Evolutionary conservation across 1,284 basidiomycete species (phyloP), one percentile per base, ranked within the genome.

Genomic region (Neolentinus lepideus): DNA sequence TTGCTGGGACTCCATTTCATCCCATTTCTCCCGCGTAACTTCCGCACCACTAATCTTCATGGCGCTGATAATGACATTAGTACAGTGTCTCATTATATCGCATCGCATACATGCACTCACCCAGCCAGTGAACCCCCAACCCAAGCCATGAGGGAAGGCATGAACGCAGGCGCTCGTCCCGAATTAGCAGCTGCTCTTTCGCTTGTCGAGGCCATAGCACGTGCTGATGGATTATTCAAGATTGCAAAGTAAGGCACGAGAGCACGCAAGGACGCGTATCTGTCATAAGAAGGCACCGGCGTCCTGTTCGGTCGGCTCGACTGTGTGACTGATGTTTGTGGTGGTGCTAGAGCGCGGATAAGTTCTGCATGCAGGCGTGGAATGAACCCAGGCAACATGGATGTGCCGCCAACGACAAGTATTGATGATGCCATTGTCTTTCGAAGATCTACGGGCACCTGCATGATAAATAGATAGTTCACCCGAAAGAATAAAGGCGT

Each of bases 71-170:
- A 25, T 50, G 48, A 54, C 43, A 56, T 56, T 47, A 38, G 16
- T 19, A 50, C 29, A 29, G 46, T 26, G 48, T 43, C 48, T 25
- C 21, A 52, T 46, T 11, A 29, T 25, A 55, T 43, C n/a, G n/a
- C n/a, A 54, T 51, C 54, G 54, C 24, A 50, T 8, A 74, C 85
- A 62, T 68, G 29, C 4, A 12, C 29, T 31, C 29, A 92, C 88
- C 94, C 95, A 2, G 93, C 91, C 14, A 98, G 70, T 33, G 91
- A 94, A 0, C 92, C 94, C 2, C 94, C 94, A n/a, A 98, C 84
- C 94, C 94, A 98, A 0, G 88, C 79, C 69, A 94, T 76, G 33
- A 84, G 76, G 1, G 84, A 83, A 1, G 93, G 87, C 4, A 85
- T 74, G 71, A 94, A 96, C 0, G 91, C 88, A 0, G 94, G 94